Conservation (phyloP, 805 yeast species). For the Candida nanaspora region DNA sequence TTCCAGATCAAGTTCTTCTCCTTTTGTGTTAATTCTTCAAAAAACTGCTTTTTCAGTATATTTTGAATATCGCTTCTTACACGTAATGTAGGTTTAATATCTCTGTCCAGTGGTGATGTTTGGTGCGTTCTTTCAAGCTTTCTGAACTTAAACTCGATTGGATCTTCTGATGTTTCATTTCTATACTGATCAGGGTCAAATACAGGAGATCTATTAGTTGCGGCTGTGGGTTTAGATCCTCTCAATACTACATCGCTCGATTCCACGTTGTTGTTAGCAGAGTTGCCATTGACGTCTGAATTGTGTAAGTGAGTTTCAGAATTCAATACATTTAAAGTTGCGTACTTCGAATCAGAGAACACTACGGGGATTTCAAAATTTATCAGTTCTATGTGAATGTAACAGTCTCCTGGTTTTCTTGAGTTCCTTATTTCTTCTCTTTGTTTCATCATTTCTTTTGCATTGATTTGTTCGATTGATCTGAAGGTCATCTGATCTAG, state of each 20-base stretch:
- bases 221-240: not conserved
- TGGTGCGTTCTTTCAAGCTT: conserved; percentile 79
- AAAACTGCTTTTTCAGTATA: conserved; percentile 75
- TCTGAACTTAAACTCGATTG: conserved; percentile 83
- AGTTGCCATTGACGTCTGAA: conserved; percentile 9
- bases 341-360: conserved; percentile 49
- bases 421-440: conserved; percentile 3
- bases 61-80: conserved; percentile 64
- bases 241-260: not conserved
- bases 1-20: conserved; percentile 90
- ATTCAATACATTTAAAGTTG: conserved; percentile 20
- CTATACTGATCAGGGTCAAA: conserved; percentile 62
- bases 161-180: conserved; percentile 48
- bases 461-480: conserved; percentile 36
- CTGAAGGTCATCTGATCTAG: conserved; percentile 60
- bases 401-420: not conserved
- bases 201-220: conserved; percentile 23
- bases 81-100: conserved; percentile 81
- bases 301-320: conserved; percentile 15
- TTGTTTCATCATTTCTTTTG: conserved; percentile 6
- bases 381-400: conserved; percentile 41
- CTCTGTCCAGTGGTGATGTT: conserved; percentile 70
- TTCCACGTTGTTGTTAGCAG: not conserved
- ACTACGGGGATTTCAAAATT: conserved; percentile 70
- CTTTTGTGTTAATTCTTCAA: conserved; percentile 68